Evolutionary conservation across 345 rosid genomes (phyloP), one percentile per base, ranked within the genome.

Genomic region (Eucalyptus guilfoylei): DNA sequence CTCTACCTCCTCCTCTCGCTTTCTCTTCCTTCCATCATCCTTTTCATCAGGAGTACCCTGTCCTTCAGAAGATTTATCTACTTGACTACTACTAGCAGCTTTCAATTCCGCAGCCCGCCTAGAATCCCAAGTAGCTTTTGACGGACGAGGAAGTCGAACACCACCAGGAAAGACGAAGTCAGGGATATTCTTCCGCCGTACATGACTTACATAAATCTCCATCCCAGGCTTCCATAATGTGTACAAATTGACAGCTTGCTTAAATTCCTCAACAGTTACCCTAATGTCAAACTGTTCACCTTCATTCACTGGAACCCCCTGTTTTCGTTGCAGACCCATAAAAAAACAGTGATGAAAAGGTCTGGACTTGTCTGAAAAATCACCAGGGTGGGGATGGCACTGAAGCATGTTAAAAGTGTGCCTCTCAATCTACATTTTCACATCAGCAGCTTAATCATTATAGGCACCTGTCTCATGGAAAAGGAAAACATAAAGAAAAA

Each of bases 241-340:
- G 93, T 97, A 97, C 64, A 52, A 6, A 80, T 95, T 95, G 89
- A 98, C 99, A 86, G 96, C 86, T 87, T 72, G 91, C 91, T 96
- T 97, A 91, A 98, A 96, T 91, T 97, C 99, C 60, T 96, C 97
- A 54, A 98, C 99, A 30, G 99, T 97, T 90, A 94, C 87, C 93
- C 99, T 95, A 88, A 98, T 98, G 94, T 98, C 98, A 54, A 98
- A 97, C 72, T 91, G 98, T 90, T 91, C 97, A 14, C 97, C 96
- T 92, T 93, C 99, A 89, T 93, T 93, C 87, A 91, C 96, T 45
- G 96, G 93, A 93, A 93, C 94, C 91, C 98, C 99, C 92, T 95
- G 99, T 91, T 95, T 98, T 55, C 98, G 96, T 90, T 98, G 99
- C 93, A 98, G 92, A 50, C 99, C 99, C 99, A 98, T 98, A 91